Conservation (phyloP, 2,329 filamentous ascomycete genomes). For the Pestalotiopsis sp. region DNA sequence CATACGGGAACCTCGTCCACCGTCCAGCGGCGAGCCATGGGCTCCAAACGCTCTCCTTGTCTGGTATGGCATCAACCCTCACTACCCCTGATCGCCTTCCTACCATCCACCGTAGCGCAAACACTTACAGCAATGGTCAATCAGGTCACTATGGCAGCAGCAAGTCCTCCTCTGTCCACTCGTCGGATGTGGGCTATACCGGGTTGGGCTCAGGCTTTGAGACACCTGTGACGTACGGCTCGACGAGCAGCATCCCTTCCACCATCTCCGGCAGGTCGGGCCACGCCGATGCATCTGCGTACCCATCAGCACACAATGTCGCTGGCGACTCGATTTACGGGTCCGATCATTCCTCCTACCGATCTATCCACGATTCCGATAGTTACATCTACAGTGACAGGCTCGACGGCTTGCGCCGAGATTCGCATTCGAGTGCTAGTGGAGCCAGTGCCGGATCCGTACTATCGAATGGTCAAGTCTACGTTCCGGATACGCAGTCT, state of each 20-base stretch:
- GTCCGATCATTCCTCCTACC: conserved; percentile 19
- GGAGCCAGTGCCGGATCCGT: conserved; percentile 21
- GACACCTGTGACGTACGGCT: conserved; percentile 18
- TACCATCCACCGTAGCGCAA: conserved; percentile 32
- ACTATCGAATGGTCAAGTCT: conserved; percentile 34
- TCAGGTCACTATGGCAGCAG: conserved; percentile 22
- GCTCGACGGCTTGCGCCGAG: conserved; percentile 22
- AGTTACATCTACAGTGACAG: conserved; percentile 30
- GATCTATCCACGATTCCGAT: conserved; percentile 21
- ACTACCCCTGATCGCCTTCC: conserved; percentile 35
- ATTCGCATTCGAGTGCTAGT: conserved; percentile 23
- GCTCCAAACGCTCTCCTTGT: conserved; percentile 39
- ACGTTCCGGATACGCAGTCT: conserved; percentile 28
- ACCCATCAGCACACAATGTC: conserved; percentile 15
- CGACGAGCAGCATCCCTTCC: conserved; percentile 17
- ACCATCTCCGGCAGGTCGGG: conserved; percentile 18
- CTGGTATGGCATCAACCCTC: conserved; percentile 40
- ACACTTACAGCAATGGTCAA: conserved; percentile 28
- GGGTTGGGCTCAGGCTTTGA: conserved; percentile 25
- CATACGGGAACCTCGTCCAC: conserved; percentile 37
- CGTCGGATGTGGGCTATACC: conserved; percentile 29
- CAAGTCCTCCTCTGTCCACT: conserved; percentile 21
- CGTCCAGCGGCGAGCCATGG: conserved; percentile 33
- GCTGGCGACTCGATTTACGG: conserved; percentile 21
- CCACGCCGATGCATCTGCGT: conserved; percentile 18